Base-by-base conservation (phyloP, 169 alveolate genomes). In the Plasmodium blacklocki region DNA sequence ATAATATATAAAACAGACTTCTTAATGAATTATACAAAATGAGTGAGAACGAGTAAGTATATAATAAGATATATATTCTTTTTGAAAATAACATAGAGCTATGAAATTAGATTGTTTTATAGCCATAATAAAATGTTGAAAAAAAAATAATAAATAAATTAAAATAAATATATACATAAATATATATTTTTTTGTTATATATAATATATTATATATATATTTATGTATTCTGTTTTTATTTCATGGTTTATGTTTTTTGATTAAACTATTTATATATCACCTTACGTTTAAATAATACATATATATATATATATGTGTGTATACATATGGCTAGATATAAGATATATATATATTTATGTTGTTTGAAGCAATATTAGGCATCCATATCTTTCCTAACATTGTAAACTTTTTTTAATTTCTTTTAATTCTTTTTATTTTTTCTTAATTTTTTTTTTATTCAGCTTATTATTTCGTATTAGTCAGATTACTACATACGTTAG, bases 401-500 rank as follows among this genome's bases (percentile, higher is more conserved):
- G 0, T 39, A 39, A 39, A 39, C 6, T 39, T 52, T 0, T 50
- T 50, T 3, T 50, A 50, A 12, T 2, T 2, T 50, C 15, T 50
- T 1, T 0, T 52, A 52, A 15, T 3, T n/a, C 19, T 8, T 52
- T n/a, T 6, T n/a, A 52, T 12, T 52, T 52, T 0, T 3, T 12
- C 12, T 52, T 52, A 52, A 52, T 15, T 12, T n/a, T 68, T 56
- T 59, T 60, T 47, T 60, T 67, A 6, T 23, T 52, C 67, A 78
- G 89, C 26, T 62, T 67, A 45, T 78, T 78, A 23, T 91, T 91
- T 70, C 96, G 94, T 14, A 91, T 93, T 74, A 91, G 93, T 50
- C 87, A 91, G 50, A 78, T 93, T 49, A 93, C 96, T 26, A 93
- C 96, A 19, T 93, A 93, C 67, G 93, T 93, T 52, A 73, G 92